phyloP scores from a whole-genome alignment of 345 rosid species.

The Pistacia integerrima region DNA sequence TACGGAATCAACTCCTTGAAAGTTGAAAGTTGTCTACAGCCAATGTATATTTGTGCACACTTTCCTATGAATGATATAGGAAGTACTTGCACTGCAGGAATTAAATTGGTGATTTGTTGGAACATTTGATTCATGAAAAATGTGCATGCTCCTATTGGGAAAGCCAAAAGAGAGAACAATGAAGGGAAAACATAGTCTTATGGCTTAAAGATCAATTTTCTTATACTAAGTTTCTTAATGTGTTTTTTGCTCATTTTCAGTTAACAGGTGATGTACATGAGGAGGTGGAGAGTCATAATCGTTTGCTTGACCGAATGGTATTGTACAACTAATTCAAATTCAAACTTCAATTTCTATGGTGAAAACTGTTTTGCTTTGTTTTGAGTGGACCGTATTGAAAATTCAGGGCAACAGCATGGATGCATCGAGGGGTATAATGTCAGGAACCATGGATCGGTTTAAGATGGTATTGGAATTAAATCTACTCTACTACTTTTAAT shows the following conservation, averaged over 20 bases:
- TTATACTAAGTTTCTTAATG: neutral
- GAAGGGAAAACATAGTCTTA: neutral
- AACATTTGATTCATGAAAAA: neutral
- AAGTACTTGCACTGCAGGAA: neutral
- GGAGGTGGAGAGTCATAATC: conserved; percentile 89
- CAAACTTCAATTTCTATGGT: neutral
- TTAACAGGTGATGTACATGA: conserved; percentile 87
- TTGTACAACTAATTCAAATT: conserved; percentile 16
- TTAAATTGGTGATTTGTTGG: neutral
- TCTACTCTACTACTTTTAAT: neutral
- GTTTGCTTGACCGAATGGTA: conserved; percentile 77
- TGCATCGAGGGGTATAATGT: conserved; percentile 77
- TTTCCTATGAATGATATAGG: neutral
- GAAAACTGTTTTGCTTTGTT: conserved; percentile 13
- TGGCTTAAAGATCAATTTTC: neutral
- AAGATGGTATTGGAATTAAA: conserved; percentile 53
- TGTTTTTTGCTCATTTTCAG: conserved; percentile 34
- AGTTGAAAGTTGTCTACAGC: neutral
- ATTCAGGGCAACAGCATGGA: conserved; percentile 88
- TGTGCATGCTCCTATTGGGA: neutral
- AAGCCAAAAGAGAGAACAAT: neutral
- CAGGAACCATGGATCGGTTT: conserved; percentile 87
- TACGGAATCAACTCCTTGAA: neutral
- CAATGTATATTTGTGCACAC: neutral
- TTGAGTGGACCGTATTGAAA: conserved; percentile 23